A percentile compares a stretch with the other conserved stretches of the same genome.
Evolutionary conservation across 2,329 filamentous ascomycete species (phyloP).

Genomic region (Aspergillus neotritici): DNA sequence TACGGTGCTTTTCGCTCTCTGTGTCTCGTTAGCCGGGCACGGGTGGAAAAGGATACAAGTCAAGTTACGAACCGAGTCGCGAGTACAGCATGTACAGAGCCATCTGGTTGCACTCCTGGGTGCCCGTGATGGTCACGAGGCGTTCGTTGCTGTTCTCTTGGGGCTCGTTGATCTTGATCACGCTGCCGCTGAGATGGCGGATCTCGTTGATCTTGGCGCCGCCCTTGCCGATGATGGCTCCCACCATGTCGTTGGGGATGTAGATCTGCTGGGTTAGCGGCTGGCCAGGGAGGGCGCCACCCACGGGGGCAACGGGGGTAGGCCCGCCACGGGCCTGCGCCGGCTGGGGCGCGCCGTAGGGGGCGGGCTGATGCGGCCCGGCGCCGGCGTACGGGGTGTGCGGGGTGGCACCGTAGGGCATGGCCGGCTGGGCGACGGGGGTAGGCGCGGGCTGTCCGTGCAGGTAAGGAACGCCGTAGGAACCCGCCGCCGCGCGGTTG

Average conservation of each 20-base stretch:
- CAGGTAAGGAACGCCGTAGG: conserved; percentile 65
- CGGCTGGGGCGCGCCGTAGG: conserved; percentile 59
- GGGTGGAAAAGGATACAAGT: neutral
- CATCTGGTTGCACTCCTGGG: conserved; percentile 98
- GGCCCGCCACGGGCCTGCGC: conserved; percentile 60
- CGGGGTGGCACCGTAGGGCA: conserved; percentile 75
- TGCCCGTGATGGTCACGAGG: conserved; percentile 93
- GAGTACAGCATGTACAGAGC: conserved; percentile 99
- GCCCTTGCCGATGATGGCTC: conserved; percentile 97
- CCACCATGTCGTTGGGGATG: conserved; percentile 99
- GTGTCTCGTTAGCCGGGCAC: conserved; percentile 15
- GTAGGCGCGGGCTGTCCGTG: conserved; percentile 57
- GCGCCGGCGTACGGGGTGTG: conserved; percentile 70
- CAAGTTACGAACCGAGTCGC: conserved; percentile 64
- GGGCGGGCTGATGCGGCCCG: conserved; percentile 70
- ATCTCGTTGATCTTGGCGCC: conserved; percentile 99
- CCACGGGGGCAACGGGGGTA: conserved; percentile 61
- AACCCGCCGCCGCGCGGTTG: conserved; percentile 69
- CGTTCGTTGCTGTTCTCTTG: conserved; percentile 99
- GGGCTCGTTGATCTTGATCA: conserved; percentile 99
- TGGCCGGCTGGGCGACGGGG: conserved; percentile 57
- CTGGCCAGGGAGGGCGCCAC: conserved; percentile 68
- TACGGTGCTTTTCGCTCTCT: conserved; percentile 74
- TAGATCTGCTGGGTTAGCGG: conserved; percentile 97
- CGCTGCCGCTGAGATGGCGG: conserved; percentile 89